Evolutionary conservation across 1,284 basidiomycete genomes (phyloP), one percentile per base, ranked within the genome.

Genomic region (Ganoderma lingzhi): DNA sequence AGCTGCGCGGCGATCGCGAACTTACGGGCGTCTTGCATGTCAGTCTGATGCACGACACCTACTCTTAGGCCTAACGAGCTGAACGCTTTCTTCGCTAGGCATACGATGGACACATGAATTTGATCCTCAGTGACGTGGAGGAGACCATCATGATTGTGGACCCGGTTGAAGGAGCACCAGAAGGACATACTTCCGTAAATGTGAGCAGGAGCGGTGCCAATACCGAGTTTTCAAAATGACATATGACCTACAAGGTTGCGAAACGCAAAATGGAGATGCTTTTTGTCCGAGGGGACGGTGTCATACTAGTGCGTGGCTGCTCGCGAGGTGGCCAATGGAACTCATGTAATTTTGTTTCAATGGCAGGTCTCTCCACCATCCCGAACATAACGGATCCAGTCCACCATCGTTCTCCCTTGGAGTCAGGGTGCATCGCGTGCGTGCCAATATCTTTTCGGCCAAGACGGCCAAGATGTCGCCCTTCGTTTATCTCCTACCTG

Each of bases 51-150:
- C 30, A 39, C 37, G 37, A 37, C 65, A 61, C 65, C 10, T 59
- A 55, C 62, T 45, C 68, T 28, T 44, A 35, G 35, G 41, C 14
- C 39, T 58, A 28, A 6, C 10, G 2, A 41, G 30, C 59, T 73
- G 64, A 71, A 67, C 10, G 61, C 69, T 63, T 23, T 66, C 63
- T 74, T 71, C 74, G 23, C 30, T 75, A 98, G 97, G 97, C 98
- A 23, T 99, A 99, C 80, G 98, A 99, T 83, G 97, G 97, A 32
- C 98, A 99, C 82, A 99, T 99, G 97, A 99, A 99, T 82, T 86
- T 99, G 77, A 98, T 99, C 71, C 86, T 99, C 73, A 97, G 94
- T 73, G 95, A 98, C 78, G 98, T 99, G 10, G 97, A 99, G 79
- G 98, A 99, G 83, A 95, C 93, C 4, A 96, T 98, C 76, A 94